Evolutionary conservation across 306 rosid species (phyloP).

Genomic region (Citrullus amarus): DNA sequence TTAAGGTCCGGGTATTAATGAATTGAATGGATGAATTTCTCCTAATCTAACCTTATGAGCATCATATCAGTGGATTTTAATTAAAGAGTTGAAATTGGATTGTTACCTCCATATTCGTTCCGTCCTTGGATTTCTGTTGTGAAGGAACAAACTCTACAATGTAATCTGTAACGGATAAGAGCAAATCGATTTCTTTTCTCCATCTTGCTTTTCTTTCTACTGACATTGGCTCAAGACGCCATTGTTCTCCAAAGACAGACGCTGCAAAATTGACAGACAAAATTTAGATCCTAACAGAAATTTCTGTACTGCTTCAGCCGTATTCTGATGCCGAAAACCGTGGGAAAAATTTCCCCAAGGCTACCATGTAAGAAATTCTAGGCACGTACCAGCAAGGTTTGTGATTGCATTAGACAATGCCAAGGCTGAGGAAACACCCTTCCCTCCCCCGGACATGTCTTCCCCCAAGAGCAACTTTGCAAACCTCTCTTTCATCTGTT

Average conservation of each 20-base stretch:
- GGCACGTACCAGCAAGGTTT: conserved; percentile 69
- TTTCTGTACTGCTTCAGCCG: background rate
- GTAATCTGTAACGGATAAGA: conserved; percentile 70
- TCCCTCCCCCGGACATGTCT: conserved; percentile 99
- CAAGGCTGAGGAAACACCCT: conserved; percentile 91
- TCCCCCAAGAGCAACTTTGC: conserved; percentile 84
- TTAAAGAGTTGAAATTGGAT: background rate
- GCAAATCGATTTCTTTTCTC: conserved; percentile 83
- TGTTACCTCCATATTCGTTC: conserved; percentile 80
- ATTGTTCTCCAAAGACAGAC: conserved; percentile 84
- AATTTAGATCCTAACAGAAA: background rate
- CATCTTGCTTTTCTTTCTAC: conserved; percentile 65
- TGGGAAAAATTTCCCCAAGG: too few species aligned
- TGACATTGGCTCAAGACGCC: conserved; percentile 80
- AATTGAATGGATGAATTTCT: background rate
- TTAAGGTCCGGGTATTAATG: background rate
- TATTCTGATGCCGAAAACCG: too few species aligned
- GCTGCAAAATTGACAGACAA: conserved; percentile 35
- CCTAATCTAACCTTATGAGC: background rate
- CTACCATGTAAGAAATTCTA: background rate
- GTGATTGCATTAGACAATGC: conserved; percentile 97
- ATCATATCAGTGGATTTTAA: background rate
- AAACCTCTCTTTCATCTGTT: conserved; percentile 88
- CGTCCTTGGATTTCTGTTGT: conserved; percentile 73
- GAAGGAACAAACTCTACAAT: conserved; percentile 86